A percentile compares a stretch with the other conserved stretches of the same genome.
Evolutionary conservation across 2,329 filamentous ascomycete species (phyloP).

Genomic region (Orbilia brochopaga): DNA sequence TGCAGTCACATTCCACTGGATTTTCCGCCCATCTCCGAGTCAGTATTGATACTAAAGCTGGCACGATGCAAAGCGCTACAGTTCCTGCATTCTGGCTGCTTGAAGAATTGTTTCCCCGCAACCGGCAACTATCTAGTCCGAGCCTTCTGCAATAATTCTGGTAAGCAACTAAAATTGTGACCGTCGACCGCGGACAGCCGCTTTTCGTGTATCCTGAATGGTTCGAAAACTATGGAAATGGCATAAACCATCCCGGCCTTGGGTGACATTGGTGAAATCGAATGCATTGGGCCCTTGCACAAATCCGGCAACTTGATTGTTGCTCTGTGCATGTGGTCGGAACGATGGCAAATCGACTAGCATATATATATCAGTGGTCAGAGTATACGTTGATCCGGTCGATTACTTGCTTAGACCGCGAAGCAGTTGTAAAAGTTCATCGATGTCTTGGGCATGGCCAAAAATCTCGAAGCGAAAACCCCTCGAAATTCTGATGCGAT

Average conservation of each 20-base stretch:
- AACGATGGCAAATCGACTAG: neutral
- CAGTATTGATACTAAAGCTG: neutral
- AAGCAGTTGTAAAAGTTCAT: too few species aligned
- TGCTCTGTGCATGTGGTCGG: conserved; percentile 13
- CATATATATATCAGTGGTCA: neutral
- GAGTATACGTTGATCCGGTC: neutral
- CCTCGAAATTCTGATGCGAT: too few species aligned
- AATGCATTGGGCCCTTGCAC: conserved; percentile 43
- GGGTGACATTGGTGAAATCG: conserved; percentile 44
- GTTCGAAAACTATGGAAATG: conserved; percentile 17
- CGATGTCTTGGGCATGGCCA: too few species aligned
- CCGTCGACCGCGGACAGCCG: conserved; percentile 8
- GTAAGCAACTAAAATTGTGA: conserved; percentile 6
- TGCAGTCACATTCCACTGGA: neutral
- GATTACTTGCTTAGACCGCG: too few species aligned
- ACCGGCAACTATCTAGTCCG: conserved; percentile 3
- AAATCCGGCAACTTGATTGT: conserved; percentile 34
- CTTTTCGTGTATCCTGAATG: conserved; percentile 7
- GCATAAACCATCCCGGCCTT: conserved; percentile 24
- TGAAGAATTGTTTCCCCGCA: neutral
- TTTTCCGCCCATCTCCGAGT: neutral
- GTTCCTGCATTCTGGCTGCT: neutral
- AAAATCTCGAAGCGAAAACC: too few species aligned
- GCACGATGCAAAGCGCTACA: neutral
- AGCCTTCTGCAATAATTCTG: conserved; percentile 22